Evolutionary conservation across 2,329 filamentous ascomycete genomes (phyloP).

Genomic region (Xylaria sp.): DNA sequence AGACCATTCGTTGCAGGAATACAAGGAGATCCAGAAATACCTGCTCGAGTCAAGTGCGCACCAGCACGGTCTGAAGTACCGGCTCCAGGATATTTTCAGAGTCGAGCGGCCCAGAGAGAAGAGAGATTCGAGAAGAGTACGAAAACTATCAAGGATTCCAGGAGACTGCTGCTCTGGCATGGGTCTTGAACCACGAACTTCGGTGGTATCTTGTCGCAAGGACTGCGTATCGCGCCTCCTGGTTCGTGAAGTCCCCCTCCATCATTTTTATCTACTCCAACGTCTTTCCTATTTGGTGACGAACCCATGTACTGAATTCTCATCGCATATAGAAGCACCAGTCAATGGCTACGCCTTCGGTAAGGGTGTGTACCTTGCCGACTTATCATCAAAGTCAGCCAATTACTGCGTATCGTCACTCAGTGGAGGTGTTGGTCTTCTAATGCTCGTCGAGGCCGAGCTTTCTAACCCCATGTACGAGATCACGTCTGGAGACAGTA

Average conservation of each 20-base stretch:
- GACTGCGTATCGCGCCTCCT: constrained; percentile 80
- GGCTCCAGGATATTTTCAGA: constrained; percentile 77
- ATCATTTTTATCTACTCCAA: not conserved
- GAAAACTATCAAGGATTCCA: constrained; percentile 51
- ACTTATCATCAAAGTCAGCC: constrained; percentile 80
- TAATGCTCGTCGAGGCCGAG: constrained; percentile 82
- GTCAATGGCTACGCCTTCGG: constrained; percentile 83
- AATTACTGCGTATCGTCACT: constrained; percentile 69
- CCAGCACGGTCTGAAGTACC: constrained; percentile 65
- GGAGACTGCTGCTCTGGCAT: constrained; percentile 82
- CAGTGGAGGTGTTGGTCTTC: constrained; percentile 68
- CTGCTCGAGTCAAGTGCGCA: constrained; percentile 67
- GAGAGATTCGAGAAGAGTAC: constrained; percentile 68
- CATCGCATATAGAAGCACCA: constrained; percentile 62
- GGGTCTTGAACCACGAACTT: constrained; percentile 73
- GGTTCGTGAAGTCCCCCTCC: constrained; percentile 37
- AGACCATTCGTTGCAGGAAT: constrained; percentile 64
- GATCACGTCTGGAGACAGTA: constrained; percentile 60
- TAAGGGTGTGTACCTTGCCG: constrained; percentile 84
- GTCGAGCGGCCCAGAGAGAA: constrained; percentile 75
- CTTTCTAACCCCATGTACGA: constrained; percentile 75
- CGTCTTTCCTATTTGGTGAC: not conserved
- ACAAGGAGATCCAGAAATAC: constrained; percentile 66
- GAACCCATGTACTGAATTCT: not conserved
- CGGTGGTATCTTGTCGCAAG: constrained; percentile 82